Evolutionary conservation across 2,329 filamentous ascomycete genomes (phyloP).

Genomic region (Fusarium bulbicola): DNA sequence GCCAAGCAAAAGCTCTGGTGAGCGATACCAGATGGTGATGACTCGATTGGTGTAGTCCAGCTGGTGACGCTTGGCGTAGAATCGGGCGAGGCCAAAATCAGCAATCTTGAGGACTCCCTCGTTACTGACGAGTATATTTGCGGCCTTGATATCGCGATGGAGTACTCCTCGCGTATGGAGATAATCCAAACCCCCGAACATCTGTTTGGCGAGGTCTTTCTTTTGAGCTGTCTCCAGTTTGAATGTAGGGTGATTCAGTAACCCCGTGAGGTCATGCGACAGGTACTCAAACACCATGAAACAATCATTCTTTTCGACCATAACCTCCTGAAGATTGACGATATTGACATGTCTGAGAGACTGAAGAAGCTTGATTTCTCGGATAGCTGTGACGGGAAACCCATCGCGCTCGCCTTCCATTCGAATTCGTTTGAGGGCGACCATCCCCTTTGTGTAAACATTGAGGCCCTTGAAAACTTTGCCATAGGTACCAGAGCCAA

Average conservation of each 20-base stretch:
- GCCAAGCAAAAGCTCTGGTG: slow-evolving; percentile 87
- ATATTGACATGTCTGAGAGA: slow-evolving; percentile 84
- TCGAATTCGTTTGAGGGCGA: slow-evolving; percentile 88
- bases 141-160: slow-evolving; percentile 97
- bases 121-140: slow-evolving; percentile 94
- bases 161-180: slow-evolving; percentile 92
- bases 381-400: slow-evolving; percentile 88
- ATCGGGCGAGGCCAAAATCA: slow-evolving; percentile 94
- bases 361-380: slow-evolving; percentile 92
- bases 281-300: slow-evolving; percentile 99
- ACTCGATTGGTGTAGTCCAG: slow-evolving; percentile 98
- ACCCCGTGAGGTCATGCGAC: slow-evolving; percentile 92
- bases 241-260: slow-evolving; percentile 94
- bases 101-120: slow-evolving; percentile 90
- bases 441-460: slow-evolving; percentile 85
- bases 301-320: slow-evolving; percentile 98
- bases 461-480: slow-evolving; percentile 96
- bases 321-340: slow-evolving; percentile 86
- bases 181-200: slow-evolving; percentile 94
- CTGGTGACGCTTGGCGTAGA: slow-evolving; percentile 91
- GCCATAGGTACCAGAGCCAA: slow-evolving; percentile 94
- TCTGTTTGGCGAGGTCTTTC: slow-evolving; percentile 90
- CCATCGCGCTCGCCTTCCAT: slow-evolving; percentile 95
- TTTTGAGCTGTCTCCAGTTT: slow-evolving; percentile 85
- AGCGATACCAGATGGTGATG: slow-evolving; percentile 90